Conservation (phyloP, 2,329 filamentous ascomycete genomes). For the Aspergillus persii region DNA sequence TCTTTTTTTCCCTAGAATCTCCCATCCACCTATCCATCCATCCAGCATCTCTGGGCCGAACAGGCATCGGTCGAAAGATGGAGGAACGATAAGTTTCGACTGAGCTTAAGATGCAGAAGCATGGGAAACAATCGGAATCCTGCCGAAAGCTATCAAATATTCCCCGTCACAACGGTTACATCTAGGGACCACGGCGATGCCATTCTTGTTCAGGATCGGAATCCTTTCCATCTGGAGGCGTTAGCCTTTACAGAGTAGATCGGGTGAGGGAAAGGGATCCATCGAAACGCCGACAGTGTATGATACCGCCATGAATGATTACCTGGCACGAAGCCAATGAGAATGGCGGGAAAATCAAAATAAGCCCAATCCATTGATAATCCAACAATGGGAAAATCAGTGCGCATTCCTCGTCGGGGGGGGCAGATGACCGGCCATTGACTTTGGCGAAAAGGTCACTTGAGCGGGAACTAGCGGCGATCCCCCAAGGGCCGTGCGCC, state of each 20-base stretch:
- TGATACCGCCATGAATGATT: background rate
- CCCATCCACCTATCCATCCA: background rate
- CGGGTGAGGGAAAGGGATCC: background rate
- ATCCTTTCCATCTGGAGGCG: slow-evolving; percentile 6
- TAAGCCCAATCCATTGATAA: background rate
- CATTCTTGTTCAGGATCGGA: background rate
- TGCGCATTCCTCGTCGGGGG: background rate
- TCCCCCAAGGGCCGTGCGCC: slow-evolving; percentile 27
- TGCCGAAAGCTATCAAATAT: slow-evolving; percentile 4
- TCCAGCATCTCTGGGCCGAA: background rate
- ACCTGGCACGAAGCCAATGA: background rate
- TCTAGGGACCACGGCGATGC: background rate
- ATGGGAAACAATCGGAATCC: slow-evolving; percentile 2
- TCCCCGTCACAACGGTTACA: slow-evolving; percentile 11
- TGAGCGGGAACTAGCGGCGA: slow-evolving; percentile 27
- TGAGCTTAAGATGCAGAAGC: background rate
- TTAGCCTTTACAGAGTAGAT: background rate
- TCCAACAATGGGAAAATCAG: background rate
- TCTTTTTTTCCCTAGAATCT: background rate
- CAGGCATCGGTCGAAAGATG: background rate
- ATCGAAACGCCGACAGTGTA: background rate
- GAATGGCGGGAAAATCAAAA: background rate
- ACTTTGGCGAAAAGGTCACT: slow-evolving; percentile 23
- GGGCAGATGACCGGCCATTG: slow-evolving; percentile 8
- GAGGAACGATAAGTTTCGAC: background rate